Evolutionary conservation across 2,329 filamentous ascomycete species (phyloP).

Genomic region (Fusarium torreyae): DNA sequence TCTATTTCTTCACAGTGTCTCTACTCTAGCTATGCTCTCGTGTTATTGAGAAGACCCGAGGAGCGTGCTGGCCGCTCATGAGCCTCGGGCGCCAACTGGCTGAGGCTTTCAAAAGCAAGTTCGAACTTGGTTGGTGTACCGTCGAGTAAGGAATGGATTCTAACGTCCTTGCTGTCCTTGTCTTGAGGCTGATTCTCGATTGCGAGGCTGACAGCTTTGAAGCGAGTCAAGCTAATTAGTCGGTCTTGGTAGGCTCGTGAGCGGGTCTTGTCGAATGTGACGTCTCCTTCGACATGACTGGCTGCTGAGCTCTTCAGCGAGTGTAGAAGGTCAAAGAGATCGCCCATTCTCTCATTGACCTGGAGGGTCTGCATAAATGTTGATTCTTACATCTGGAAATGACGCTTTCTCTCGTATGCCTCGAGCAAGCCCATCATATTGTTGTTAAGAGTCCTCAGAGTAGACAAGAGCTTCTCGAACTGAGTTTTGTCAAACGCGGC

Average conservation of each 20-base stretch:
- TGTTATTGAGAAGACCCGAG: neutral
- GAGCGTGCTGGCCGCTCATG: neutral
- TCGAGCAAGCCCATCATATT: neutral
- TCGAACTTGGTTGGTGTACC: neutral
- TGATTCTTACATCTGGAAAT: neutral
- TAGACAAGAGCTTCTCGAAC: neutral
- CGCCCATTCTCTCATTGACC: neutral
- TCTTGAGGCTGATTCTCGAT: neutral
- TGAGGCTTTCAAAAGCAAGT: neutral
- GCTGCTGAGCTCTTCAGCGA: neutral
- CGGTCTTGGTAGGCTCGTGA: neutral
- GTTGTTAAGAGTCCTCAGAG: neutral
- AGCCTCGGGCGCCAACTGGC: neutral
- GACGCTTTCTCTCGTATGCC: neutral
- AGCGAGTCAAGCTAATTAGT: neutral
- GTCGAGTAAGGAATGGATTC: neutral
- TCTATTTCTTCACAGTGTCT: neutral
- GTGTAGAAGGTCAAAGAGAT: neutral
- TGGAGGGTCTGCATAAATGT: neutral
- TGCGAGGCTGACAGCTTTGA: neutral
- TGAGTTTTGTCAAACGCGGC: neutral
- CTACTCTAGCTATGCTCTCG: neutral
- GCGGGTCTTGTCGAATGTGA: neutral
- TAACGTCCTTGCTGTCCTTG: neutral
- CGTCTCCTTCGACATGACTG: neutral